Percentiles rank a stretch among this genome's conserved stretches.
These are phyloP conservation scores for Tillandsia fasciculata DNA, from an alignment of 176 grass and related monocot species.

Conservation along the genomic window DNA sequence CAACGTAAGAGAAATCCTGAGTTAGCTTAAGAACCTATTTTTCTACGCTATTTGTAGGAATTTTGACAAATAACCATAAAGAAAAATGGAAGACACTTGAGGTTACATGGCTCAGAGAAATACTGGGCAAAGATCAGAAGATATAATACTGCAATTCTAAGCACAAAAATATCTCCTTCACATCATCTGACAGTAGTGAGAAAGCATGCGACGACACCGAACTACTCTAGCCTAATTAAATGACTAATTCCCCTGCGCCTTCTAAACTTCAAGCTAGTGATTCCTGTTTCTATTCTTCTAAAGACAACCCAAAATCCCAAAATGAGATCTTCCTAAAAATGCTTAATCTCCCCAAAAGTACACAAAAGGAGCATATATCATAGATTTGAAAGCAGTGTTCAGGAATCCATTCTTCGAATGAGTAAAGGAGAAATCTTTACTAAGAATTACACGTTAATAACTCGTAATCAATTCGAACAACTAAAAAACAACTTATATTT, in stretches of 20 bases:
- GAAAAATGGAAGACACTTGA: no score
- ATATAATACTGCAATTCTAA: background rate
- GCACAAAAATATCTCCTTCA: background rate
- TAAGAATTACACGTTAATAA: background rate
- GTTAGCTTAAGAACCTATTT: background rate
- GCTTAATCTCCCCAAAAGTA: background rate
- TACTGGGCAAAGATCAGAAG: background rate
- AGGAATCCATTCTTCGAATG: background rate
- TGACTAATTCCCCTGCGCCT: background rate
- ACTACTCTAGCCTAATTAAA: no score
- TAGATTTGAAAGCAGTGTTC: background rate
- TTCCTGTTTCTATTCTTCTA: background rate
- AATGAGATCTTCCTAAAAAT: background rate
- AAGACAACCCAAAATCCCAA: background rate
- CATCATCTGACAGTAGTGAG: background rate
- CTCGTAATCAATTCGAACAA: background rate
- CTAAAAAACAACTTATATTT: background rate
- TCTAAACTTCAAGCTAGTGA: background rate
- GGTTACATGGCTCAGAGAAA: no score
- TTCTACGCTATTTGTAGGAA: no score
- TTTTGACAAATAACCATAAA: no score
- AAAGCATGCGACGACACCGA: background rate
- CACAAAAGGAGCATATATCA: background rate
- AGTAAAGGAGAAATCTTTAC: background rate
- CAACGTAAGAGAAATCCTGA: background rate